Evolutionary conservation across 768 basidiomycete genomes (phyloP), one percentile per base, ranked within the genome.

Genomic region (Leccinum aurantiacum): DNA sequence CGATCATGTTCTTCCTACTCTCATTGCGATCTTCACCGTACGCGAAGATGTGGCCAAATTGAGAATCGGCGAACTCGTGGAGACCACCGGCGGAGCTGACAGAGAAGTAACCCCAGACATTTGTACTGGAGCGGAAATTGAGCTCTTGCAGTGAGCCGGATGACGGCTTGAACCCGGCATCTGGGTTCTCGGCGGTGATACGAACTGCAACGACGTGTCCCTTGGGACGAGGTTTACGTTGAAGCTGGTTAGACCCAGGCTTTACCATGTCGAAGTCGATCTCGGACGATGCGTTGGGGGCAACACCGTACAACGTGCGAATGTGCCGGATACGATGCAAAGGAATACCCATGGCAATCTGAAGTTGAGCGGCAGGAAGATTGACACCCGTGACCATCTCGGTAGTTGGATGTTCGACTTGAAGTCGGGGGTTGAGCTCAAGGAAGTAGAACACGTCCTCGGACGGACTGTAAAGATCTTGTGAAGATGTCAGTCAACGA

Each of bases 351-450:
- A 99, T 99, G 27, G 97, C 93, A 64, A 99, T 81, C 74, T 98
- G 96, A 51, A 98, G 85, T 73, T 99, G 97, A 11, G 97, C 92
- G 57, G 95, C 95, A 25, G 97, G 97, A 54, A 99, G 84, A 75
- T 98, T 97, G 77, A 98, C 96, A 10, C 97, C 97, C 4, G 91
- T 88, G n/a, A 98, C 97, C 93, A 98, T 99, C 76, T 99, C 97
- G 22, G 97, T 99, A 11, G 97, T 99, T 10, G 97, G 97, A 75
- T 99, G 97, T 78, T 99, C 97, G 69, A 99, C 97, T 79, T 99
- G 97, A 22, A 99, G 89, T 83, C 97, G 95, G 50, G 97, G 97
- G 75, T 99, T 99, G 61, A 99, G 85, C 76, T 99, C 97, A 63
- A 99, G 83, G 84, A 99, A 99, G 79, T 90, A 93, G 79, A 98